Conservation (phyloP, 2,329 filamentous ascomycete species). For the Mariannaea elegans region DNA sequence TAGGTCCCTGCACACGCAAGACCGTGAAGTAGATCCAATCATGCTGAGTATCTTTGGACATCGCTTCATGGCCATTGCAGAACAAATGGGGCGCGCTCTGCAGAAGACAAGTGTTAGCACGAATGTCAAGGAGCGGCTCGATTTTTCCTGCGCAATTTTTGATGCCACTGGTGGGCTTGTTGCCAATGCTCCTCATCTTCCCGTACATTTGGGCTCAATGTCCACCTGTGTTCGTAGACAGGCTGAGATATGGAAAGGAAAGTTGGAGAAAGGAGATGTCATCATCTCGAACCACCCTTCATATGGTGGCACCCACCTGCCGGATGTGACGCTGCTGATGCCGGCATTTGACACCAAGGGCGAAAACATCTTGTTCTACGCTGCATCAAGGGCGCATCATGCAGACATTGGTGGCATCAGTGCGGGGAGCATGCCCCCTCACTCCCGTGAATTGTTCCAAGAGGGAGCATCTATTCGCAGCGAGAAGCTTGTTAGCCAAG, state of each 20-base stretch:
- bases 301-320: slow-evolving; percentile 83
- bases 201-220: slow-evolving; percentile 85
- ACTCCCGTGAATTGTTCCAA: slow-evolving; percentile 70
- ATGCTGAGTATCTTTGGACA: slow-evolving; percentile 83
- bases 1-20: slow-evolving; percentile 10
- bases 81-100: slow-evolving; percentile 82
- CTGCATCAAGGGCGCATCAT: slow-evolving; percentile 81
- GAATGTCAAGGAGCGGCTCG: slow-evolving; percentile 83
- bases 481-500: slow-evolving; percentile 77
- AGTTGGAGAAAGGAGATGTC: slow-evolving; percentile 80
- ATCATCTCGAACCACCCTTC: slow-evolving; percentile 86
- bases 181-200: slow-evolving; percentile 81
- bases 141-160: slow-evolving; percentile 85
- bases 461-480: slow-evolving; percentile 71
- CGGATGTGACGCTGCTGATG: slow-evolving; percentile 83
- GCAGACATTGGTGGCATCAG: slow-evolving; percentile 87
- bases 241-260: slow-evolving; percentile 81
- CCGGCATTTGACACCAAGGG: slow-evolving; percentile 74
- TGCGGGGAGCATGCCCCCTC: slow-evolving; percentile 82
- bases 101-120: slow-evolving; percentile 85
- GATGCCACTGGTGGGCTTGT: slow-evolving; percentile 79
- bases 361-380: slow-evolving; percentile 81
- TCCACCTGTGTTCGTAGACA: slow-evolving; percentile 82
- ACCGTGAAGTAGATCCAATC: slow-evolving; percentile 74
- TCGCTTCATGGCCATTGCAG: slow-evolving; percentile 86